Base-by-base conservation (phyloP, 208 protist species). In the Novymonas esmeraldas region DNA sequence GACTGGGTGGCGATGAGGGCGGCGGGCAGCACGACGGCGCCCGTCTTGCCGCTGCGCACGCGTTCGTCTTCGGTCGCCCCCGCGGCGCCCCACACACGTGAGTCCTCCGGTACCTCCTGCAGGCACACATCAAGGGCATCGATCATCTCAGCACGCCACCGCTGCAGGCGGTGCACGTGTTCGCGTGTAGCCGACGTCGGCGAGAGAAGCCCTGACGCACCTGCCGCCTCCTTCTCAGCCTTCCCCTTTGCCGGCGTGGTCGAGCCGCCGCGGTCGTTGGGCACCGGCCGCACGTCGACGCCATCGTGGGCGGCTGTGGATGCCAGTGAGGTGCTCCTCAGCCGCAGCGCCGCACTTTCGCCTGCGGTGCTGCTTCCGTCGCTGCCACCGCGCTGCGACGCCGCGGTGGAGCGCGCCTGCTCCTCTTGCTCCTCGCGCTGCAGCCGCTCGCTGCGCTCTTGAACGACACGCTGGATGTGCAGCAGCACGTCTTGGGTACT, bases 91-190 rank as follows among this genome's bases (percentile, higher is more conserved):
- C 59, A 54, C 45, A 28, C 36, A 42, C 64, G 46, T 24, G 16
- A 46, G 33, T 54, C 59, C 24, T 81, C 71, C 2, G 85, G 90
- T 16, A 93, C 68, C 46, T 84, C 84, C 65, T 90, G 79, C 26
- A 94, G 44, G 60, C 90, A 96, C 55, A 96, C 70, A 44, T 96
- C 90, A 9, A 96, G 70, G 13, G 84, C 78, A 26, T 88, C 85
- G 5, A 96, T 79, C 70, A 94, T 79, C 45, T 92, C 90, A 11
- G 74, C 80, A 0, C 86, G 76, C 24, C 93, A 78, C 41, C 70
- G 64, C 46, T 81, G 70, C 39, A 92, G 57, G 28, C 41, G 7
- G 20, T 45, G 46, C 33, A 83, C 46, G 7, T 61, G 26, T 20
- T 57, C 66, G 2, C 33, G 46, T 9, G 70, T 2, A 18, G 28